Conservation (phyloP, 192 early-diverging fungal genomes). For the Gryganskiella cystojenkinii region DNA sequence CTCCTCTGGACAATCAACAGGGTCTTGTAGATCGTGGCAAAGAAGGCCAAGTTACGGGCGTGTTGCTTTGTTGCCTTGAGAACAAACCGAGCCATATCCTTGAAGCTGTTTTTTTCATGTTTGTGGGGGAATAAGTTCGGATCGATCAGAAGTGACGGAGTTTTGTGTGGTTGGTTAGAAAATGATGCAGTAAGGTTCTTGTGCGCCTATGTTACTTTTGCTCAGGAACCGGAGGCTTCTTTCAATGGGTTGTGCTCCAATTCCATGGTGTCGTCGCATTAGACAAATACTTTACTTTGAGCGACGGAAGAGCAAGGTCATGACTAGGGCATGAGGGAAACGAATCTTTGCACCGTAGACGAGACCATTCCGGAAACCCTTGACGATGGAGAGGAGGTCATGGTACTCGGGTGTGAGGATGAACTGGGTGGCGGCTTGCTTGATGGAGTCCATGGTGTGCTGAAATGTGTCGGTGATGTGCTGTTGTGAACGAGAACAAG, state of each 20-base stretch:
- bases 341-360: conserved; percentile 97
- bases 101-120: conserved; percentile 69
- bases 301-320: conserved; percentile 94
- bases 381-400: conserved; percentile 85
- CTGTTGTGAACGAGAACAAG: no score
- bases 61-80: conserved; percentile 90
- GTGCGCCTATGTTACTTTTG: no score
- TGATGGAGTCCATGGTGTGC: conserved; percentile 43
- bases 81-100: conserved; percentile 81
- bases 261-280: neutral
- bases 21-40: conserved; percentile 96
- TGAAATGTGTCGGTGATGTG: no score
- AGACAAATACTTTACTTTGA: conserved; percentile 70
- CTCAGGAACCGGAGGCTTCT: no score
- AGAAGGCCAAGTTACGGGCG: conserved; percentile 87
- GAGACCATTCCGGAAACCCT: conserved; percentile 93
- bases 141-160: neutral
- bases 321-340: conserved; percentile 97
- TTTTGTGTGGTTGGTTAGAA: neutral
- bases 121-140: neutral
- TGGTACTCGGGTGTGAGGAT: conserved; percentile 81
- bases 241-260: no score
- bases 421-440: conserved; percentile 57
- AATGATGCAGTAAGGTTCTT: no score
- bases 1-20: conserved; percentile 81